Conservation (phyloP, 345 rosid genomes). For the Salix arbutifolia region DNA sequence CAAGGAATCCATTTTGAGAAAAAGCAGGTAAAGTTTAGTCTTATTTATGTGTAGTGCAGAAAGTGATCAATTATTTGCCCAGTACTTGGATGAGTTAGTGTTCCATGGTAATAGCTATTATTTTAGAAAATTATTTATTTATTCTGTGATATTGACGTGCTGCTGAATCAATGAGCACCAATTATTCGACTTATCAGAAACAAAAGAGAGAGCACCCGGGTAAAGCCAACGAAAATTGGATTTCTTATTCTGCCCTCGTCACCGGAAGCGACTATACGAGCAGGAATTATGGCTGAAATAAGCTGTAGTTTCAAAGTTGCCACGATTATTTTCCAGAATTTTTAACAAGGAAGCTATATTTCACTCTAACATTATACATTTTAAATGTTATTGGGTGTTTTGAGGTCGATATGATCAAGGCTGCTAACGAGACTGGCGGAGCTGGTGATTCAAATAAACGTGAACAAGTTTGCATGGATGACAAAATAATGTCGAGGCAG, state of each 20-base stretch:
- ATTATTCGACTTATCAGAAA: not conserved
- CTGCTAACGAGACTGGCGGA: not conserved
- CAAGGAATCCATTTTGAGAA: not conserved
- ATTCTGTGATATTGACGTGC: not conserved
- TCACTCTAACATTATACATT: too few species aligned
- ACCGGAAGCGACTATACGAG: constrained; percentile 26
- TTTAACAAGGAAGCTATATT: too few species aligned
- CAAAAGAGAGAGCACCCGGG: not conserved
- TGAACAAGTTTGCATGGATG: not conserved
- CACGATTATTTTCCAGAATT: not conserved
- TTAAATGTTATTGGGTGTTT: not conserved
- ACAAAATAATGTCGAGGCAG: too few species aligned
- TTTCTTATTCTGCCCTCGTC: constrained; percentile 9
- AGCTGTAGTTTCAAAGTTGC: not conserved
- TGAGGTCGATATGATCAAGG: not conserved
- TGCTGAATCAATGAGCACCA: not conserved
- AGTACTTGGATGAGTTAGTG: too few species aligned
- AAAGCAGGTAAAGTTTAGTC: too few species aligned
- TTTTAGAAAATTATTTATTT: too few species aligned
- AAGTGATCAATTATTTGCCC: too few species aligned
- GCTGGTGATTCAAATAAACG: not conserved
- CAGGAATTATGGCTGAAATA: not conserved
- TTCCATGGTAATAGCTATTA: too few species aligned
- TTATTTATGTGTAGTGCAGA: too few species aligned
- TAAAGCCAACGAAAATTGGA: not conserved